phyloP scores from a whole-genome alignment of 352 stramenopile species.

The Albugo candida region DNA sequence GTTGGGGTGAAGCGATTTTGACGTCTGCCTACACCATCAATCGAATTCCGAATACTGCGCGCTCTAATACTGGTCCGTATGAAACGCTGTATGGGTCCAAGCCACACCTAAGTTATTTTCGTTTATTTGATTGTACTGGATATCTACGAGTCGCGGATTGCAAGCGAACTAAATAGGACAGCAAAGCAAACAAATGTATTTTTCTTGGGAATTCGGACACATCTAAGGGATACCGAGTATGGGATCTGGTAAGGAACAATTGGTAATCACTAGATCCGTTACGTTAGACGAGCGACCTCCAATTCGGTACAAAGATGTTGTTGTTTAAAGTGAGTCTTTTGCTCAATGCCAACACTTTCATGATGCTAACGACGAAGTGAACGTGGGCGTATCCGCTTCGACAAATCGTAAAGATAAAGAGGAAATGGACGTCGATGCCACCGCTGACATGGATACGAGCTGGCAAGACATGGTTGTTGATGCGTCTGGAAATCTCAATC shows the following conservation, averaged over 20 bases:
- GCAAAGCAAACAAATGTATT: slow-evolving; percentile 1
- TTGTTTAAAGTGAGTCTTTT: no score
- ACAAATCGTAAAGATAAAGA: no score
- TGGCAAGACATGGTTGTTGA: no score
- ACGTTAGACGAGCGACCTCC: no score
- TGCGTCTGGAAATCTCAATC: no score
- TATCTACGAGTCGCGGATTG: slow-evolving; percentile 1
- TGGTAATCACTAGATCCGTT: no score
- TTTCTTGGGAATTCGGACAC: slow-evolving; percentile 2
- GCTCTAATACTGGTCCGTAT: background rate
- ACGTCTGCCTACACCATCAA: slow-evolving; percentile 8
- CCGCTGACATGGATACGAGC: no score
- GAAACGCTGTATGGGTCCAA: slow-evolving; percentile 1
- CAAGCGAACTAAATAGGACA: slow-evolving; percentile 1
- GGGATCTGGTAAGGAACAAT: background rate
- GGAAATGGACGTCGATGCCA: no score
- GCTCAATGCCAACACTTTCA: no score
- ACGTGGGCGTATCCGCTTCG: no score
- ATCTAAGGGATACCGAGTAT: slow-evolving; percentile 3
- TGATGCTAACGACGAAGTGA: no score
- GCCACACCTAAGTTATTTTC: background rate
- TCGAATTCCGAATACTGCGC: slow-evolving; percentile 2
- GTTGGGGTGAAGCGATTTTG: slow-evolving; percentile 9
- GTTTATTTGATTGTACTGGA: background rate
- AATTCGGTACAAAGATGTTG: no score